Conservation (phyloP, 2,329 filamentous ascomycete genomes). For the Colletotrichum camelliae region DNA sequence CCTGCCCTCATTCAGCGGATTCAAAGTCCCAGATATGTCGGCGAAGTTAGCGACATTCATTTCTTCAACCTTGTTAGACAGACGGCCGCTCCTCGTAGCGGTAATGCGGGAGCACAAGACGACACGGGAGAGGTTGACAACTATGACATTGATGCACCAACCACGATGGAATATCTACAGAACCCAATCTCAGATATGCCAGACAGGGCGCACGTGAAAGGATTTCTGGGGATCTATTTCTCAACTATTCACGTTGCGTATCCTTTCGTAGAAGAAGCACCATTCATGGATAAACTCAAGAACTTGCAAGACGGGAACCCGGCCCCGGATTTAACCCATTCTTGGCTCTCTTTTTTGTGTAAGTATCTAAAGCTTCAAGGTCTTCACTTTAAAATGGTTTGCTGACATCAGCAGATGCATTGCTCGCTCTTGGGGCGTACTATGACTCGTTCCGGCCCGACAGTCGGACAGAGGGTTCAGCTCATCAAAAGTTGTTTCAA, state of each 20-base stretch:
- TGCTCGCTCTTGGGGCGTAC: not conserved
- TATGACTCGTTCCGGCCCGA: not conserved
- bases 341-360: not conserved
- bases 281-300: not conserved
- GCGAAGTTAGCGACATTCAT: not conserved
- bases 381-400: fast-evolving
- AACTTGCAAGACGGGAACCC: not conserved
- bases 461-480: not conserved
- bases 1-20: not conserved
- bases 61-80: not conserved
- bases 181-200: not conserved
- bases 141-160: not conserved
- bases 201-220: not conserved
- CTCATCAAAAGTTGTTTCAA: not conserved
- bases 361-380: not conserved
- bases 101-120: not conserved
- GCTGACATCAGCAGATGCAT: not conserved
- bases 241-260: not conserved
- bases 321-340: not conserved
- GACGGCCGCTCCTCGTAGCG: not conserved
- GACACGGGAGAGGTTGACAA: not conserved
- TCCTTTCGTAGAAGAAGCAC: not conserved
- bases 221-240: not conserved
- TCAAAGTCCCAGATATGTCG: not conserved
- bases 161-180: not conserved